These are phyloP conservation scores for Tuber melanosporum DNA, from an alignment of 495 filamentous ascomycete genomes.

Conservation along the genomic window DNA sequence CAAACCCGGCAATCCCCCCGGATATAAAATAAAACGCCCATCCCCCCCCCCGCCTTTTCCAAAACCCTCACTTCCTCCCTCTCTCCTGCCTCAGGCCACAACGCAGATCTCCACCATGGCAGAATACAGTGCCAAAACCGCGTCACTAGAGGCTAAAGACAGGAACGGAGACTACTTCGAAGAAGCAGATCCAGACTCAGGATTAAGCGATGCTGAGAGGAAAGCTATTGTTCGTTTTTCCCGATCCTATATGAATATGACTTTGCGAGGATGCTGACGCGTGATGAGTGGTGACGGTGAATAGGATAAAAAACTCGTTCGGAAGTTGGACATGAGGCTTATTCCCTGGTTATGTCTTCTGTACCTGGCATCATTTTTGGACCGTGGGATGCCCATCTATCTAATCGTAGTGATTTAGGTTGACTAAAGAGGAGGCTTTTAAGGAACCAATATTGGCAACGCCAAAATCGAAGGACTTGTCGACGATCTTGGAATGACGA, in stretches of 20 bases:
- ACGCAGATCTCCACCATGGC: conserved; percentile 7
- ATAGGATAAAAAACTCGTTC: conserved; percentile 61
- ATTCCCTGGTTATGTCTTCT: conserved; percentile 71
- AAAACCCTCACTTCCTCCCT: background rate
- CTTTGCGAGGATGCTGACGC: conserved; percentile 2
- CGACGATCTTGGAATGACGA: conserved; percentile 57
- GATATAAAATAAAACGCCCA: background rate
- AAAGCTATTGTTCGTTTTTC: conserved; percentile 55
- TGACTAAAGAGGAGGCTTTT: background rate
- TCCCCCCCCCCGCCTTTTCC: background rate
- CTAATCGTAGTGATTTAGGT: background rate
- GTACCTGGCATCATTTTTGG: conserved; percentile 79
- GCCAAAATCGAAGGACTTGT: conserved; percentile 71
- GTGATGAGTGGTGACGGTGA: conserved; percentile 6
- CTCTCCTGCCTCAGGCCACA: background rate
- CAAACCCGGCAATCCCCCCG: background rate
- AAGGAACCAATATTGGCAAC: conserved; percentile 70
- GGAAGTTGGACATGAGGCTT: conserved; percentile 63
- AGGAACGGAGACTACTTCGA: conserved; percentile 9
- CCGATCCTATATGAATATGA: background rate
- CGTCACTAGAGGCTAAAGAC: conserved; percentile 19
- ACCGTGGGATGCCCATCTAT: conserved; percentile 49
- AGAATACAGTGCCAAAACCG: background rate
- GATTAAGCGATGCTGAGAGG: conserved; percentile 60
- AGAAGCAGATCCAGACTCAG: conserved; percentile 58